Base-by-base conservation (phyloP, 108 stramenopile genomes). In the Nitzschia inconspicua region DNA sequence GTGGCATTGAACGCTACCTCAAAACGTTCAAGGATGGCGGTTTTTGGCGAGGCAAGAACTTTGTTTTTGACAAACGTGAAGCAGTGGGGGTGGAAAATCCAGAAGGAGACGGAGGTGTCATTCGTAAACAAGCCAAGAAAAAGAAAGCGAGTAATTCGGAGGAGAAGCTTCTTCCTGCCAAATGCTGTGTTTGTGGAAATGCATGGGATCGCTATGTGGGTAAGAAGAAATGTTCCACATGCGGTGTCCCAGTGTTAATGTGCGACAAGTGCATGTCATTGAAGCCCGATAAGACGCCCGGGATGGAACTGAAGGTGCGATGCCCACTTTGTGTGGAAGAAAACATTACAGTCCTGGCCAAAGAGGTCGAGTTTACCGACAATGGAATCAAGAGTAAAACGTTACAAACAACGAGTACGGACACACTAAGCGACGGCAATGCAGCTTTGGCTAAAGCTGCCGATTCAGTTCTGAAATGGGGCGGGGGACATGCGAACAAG, bases 151-250 rank as follows among this genome's bases (percentile, higher is more conserved):
- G 57, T 54, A 69, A n/a, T 50, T 24, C 20, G 39, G 42, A 35
- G 3, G 23, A 27, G 24, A 19, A 36, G 70, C 39, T 49, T 68
- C 29, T 29, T 59, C 31, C 16, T 76, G 50, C 29, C 73, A 76
- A 73, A 18, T 93, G 95, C 59, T 85, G 84, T 51, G 53, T 83
- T 0, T 91, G 89, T 60, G 53, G 59, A 1, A 51, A 55, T 42
- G 77, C 78, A 29, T 96, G 95, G 95, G 91, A 96, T 81, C 57
- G 91, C 46, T 96, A 96, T 55, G 60, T 94, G 27, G 95, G 95
- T 22, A 96, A 96, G 66, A 78, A 87, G 34, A 92, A 94, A 59
- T 96, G 95, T 46, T 68, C 46, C 26, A 89, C 84, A 0, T 96
- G 95, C 58, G 93, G 93, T 20, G 93, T 94, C 10, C 95, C 95